A percentile compares a stretch with the other conserved stretches of the same genome.
These are phyloP conservation scores for Argentina anserina DNA, from an alignment of 306 rosid genomes.

Conservation along the genomic window DNA sequence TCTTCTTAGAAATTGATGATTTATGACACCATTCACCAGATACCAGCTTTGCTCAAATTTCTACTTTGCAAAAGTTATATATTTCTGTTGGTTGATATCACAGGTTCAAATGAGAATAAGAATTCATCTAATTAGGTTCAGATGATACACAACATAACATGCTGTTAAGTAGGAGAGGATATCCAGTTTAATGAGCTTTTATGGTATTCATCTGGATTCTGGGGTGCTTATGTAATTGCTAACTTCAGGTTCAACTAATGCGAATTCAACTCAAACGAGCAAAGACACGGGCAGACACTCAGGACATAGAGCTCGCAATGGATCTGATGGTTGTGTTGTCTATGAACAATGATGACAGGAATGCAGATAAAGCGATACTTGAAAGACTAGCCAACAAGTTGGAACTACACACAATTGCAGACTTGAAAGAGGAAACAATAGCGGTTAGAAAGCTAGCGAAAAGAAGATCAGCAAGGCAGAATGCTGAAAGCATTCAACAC, in stretches of 20 bases:
- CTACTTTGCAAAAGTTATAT: not conserved
- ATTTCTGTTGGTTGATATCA: not conserved
- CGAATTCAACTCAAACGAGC: slow-evolving; percentile 69
- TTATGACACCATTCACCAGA: not conserved
- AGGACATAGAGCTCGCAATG: slow-evolving; percentile 93
- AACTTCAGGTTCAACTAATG: slow-evolving; percentile 78
- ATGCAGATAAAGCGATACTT: slow-evolving; percentile 62
- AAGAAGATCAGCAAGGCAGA: slow-evolving; percentile 46
- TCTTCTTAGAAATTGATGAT: not conserved
- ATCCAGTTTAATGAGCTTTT: not conserved
- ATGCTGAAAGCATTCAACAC: slow-evolving; percentile 45
- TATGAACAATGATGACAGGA: slow-evolving; percentile 45
- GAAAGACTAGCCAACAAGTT: slow-evolving; percentile 72
- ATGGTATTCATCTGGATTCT: not conserved
- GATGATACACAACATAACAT: not conserved
- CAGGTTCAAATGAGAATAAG: not conserved
- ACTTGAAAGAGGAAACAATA: slow-evolving; percentile 55
- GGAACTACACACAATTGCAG: slow-evolving; percentile 59
- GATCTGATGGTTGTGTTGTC: slow-evolving; percentile 79
- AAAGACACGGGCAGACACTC: slow-evolving; percentile 65
- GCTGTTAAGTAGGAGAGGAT: not conserved
- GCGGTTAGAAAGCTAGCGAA: slow-evolving; percentile 51
- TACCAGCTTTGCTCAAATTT: not conserved
- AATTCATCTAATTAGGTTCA: not conserved
- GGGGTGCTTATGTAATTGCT: slow-evolving; percentile 10